These are phyloP conservation scores for Taphrina communis DNA, from an alignment of 1,139 yeast species.

Conservation along the genomic window DNA sequence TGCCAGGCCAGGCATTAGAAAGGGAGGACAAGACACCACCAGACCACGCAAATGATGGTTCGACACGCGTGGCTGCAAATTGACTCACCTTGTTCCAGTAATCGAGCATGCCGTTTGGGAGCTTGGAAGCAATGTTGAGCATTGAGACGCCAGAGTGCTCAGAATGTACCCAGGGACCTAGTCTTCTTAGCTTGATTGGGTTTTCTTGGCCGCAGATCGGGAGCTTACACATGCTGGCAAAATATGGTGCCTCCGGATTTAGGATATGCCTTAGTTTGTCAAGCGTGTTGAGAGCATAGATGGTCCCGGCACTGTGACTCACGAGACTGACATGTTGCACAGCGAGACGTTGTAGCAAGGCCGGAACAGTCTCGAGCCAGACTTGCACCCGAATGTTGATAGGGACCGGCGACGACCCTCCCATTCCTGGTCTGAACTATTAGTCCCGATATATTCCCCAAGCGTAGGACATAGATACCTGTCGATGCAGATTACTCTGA, in stretches of 20 bases:
- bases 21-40: not conserved
- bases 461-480: not conserved
- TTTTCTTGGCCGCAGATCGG: too few relatives aligned
- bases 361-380: slow-evolving; percentile 10
- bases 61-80: not conserved
- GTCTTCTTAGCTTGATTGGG: not conserved
- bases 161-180: slow-evolving; percentile 12
- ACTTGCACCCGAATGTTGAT: not conserved
- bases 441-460: not conserved
- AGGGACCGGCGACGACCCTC: not conserved
- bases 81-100: not conserved
- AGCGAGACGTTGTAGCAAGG: not conserved
- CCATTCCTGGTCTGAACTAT: not conserved
- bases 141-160: slow-evolving; percentile 2
- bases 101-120: slow-evolving; percentile 3
- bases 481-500: slow-evolving; percentile 4
- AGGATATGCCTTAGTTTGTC: not conserved
- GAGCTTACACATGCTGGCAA: slow-evolving; percentile 2
- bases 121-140: slow-evolving; percentile 2
- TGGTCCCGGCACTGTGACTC: slow-evolving; percentile 1
- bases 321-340: not conserved
- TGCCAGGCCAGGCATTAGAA: not conserved
- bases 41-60: slow-evolving; percentile 1
- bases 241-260: not conserved
- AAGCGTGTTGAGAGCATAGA: slow-evolving; percentile 9